A percentile compares a stretch with the other conserved stretches of the same genome.
Evolutionary conservation across 768 basidiomycete genomes (phyloP).

Genomic region (Xanthoconium stramineum): DNA sequence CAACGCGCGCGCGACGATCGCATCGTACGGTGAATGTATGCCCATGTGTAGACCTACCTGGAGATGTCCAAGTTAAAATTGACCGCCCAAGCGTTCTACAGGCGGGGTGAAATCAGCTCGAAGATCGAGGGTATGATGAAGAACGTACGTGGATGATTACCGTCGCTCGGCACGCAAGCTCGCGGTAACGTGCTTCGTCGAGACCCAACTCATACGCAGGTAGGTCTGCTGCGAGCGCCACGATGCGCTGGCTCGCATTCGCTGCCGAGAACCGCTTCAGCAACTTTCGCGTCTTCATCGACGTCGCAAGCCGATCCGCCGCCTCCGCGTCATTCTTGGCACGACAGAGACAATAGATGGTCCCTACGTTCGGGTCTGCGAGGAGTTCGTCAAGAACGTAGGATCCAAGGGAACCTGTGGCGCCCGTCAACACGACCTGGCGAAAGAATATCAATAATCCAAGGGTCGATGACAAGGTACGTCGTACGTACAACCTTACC

Average conservation of each 20-base stretch:
- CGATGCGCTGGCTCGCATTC: slow-evolving; percentile 26
- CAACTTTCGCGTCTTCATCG: slow-evolving; percentile 38
- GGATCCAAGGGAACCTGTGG: slow-evolving; percentile 53
- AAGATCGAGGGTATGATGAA: neutral
- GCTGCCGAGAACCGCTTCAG: slow-evolving; percentile 6
- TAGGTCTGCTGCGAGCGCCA: slow-evolving; percentile 43
- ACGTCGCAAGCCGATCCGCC: slow-evolving; percentile 37
- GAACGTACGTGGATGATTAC: slow-evolving; percentile 43
- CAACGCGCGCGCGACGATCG: too few species aligned
- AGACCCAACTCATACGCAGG: slow-evolving; percentile 42
- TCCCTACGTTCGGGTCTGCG: slow-evolving; percentile 33
- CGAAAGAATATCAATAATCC: neutral
- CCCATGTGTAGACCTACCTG: slow-evolving; percentile 6
- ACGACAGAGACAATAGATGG: slow-evolving; percentile 50
- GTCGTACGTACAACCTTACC: slow-evolving; percentile 15
- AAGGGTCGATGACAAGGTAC: neutral
- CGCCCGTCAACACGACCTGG: slow-evolving; percentile 45
- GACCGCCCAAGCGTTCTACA: slow-evolving; percentile 54
- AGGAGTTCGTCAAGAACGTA: slow-evolving; percentile 48
- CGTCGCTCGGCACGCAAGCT: slow-evolving; percentile 36
- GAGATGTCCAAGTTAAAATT: slow-evolving; percentile 46
- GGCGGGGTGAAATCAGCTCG: neutral
- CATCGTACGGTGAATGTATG: too few species aligned
- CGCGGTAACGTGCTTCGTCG: slow-evolving; percentile 32
- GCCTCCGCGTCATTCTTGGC: slow-evolving; percentile 46